Base-by-base conservation (phyloP, 495 filamentous ascomycete genomes). In the Aspergillus ellipticus region DNA sequence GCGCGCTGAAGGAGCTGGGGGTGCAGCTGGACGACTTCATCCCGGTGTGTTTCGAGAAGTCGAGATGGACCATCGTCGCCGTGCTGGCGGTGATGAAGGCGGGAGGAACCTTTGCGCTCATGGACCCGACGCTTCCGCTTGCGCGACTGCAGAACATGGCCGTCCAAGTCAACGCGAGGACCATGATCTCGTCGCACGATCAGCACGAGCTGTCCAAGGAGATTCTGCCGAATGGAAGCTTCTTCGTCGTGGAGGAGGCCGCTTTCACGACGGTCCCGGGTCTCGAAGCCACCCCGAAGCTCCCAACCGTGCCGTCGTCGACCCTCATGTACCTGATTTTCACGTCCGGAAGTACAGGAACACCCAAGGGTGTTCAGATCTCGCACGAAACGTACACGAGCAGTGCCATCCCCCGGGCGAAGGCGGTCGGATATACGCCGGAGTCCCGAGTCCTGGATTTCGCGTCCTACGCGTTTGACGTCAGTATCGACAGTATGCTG, bases 351-450 rank as follows among this genome's bases (percentile, higher is more conserved):
- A 77, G 72, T n/a, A 82, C 79, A 1, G 78, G 78, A 4, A 78
- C 69, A n/a, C 79, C 79, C 0, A 82, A 82, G 59, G 82, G 80
- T 21, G 77, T 84, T 24, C 72, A 75, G 6, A 69, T 84, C 4
- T 67, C 69, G 3, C 82, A 86, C 55, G 58, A 59, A 49, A 75
- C 74, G 3, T 72, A 72, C 35, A 80, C 71, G 0, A 76, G 67
- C 50, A 70, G 69, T 43, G 70, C 70, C 6, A 61, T 73, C 17
- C 64, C 74, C 6, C 65, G 72, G 39, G 68, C 67, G 6, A 59
- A 64, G 26, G 69, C 73, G 15, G 67, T 75, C 19, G 70, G 68
- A 0, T 75, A 74, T 45, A 70, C 57, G 0, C 58, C 63, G 3
- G 58, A 70, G 1, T 74, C 73, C 0, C 62, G 74, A 7, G 73